Evolutionary conservation across 768 basidiomycete genomes (phyloP).

Genomic region (Agaricus blazei): DNA sequence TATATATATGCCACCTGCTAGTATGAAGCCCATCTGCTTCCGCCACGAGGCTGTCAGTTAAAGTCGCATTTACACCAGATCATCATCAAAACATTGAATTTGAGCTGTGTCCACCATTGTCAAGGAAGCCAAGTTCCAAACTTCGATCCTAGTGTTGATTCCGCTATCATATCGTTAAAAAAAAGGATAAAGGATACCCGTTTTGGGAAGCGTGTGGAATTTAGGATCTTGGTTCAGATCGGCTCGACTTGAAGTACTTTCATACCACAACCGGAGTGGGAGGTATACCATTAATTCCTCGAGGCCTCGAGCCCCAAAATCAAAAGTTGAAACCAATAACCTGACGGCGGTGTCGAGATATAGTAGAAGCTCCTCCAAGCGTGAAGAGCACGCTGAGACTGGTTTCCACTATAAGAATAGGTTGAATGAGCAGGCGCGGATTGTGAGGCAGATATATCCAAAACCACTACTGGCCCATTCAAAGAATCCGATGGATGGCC

Average conservation of each 20-base stretch:
- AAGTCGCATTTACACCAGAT: slow-evolving; percentile 8
- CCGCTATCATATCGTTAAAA: background rate
- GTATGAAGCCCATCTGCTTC: slow-evolving; percentile 8
- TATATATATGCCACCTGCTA: slow-evolving; percentile 1
- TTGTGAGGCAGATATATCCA: background rate
- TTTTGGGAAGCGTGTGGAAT: background rate
- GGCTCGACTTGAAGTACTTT: background rate
- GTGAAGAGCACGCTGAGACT: background rate
- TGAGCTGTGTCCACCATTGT: background rate
- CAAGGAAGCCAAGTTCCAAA: background rate
- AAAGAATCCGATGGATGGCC: slow-evolving; percentile 5
- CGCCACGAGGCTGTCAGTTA: slow-evolving; percentile 10
- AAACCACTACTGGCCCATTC: background rate
- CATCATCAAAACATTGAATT: slow-evolving; percentile 2
- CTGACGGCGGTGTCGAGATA: background rate
- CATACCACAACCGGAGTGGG: background rate
- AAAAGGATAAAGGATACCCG: background rate
- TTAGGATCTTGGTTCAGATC: background rate
- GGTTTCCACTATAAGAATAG: background rate
- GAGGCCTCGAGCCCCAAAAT: background rate
- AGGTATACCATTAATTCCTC: slow-evolving; percentile 3
- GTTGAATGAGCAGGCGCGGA: background rate
- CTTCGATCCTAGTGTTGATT: background rate
- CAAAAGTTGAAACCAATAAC: background rate
- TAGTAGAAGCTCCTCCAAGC: background rate